These are phyloP conservation scores for Vaccinium myrtillus DNA, from an alignment of 148 eudicot species.

Conservation along the genomic window DNA sequence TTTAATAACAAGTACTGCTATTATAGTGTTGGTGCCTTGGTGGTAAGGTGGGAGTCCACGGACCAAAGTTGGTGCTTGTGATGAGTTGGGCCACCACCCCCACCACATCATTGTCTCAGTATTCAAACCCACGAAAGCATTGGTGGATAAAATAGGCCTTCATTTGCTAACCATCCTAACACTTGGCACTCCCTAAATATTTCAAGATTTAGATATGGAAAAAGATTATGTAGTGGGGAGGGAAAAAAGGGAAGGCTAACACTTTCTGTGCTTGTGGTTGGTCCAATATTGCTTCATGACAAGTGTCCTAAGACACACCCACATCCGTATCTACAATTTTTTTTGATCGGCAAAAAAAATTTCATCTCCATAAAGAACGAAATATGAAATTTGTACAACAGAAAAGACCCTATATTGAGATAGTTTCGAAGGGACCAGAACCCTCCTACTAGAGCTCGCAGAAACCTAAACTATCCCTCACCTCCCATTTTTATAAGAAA, in stretches of 20 bases:
- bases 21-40: constrained; percentile 52
- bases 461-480: no score
- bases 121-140: constrained; percentile 17
- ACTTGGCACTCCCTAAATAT: constrained; percentile 34
- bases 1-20: background rate
- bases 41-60: constrained; percentile 55
- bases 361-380: no score
- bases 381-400: no score
- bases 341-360: no score
- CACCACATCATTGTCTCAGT: background rate
- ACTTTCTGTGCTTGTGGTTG: constrained; percentile 10
- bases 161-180: constrained; percentile 20
- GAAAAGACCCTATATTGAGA: no score
- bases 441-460: no score
- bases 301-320: background rate
- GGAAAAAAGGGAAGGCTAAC: background rate
- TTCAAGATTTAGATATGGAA: background rate
- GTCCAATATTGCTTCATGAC: background rate
- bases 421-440: no score
- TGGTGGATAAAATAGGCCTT: constrained; percentile 20
- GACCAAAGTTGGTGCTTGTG: constrained; percentile 24
- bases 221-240: background rate
- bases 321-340: no score
- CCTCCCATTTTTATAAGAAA: no score
- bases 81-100: constrained; percentile 23